These are phyloP conservation scores for Colletotrichum phormii DNA, from an alignment of 2,329 filamentous ascomycete species.

Conservation along the genomic window DNA sequence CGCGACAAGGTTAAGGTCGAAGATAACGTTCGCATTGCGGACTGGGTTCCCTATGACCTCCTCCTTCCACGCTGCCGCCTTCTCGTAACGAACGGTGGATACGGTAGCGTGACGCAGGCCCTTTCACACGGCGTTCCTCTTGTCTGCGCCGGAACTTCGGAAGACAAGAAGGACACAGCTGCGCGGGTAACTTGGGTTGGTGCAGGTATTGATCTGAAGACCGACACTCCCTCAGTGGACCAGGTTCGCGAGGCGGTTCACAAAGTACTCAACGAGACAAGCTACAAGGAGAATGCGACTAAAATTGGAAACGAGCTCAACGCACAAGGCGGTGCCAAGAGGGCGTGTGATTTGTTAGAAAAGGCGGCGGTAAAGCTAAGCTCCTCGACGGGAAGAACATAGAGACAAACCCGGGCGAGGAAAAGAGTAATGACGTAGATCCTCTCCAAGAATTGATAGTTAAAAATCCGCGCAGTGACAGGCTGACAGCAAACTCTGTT, in stretches of 20 bases:
- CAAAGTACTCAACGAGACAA: constrained; percentile 41
- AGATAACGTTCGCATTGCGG: constrained; percentile 45
- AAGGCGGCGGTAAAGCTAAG: constrained; percentile 36
- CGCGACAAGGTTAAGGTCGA: constrained; percentile 38
- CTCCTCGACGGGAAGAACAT: not conserved
- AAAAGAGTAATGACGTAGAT: not conserved
- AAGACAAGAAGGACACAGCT: constrained; percentile 52
- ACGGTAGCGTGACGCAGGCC: constrained; percentile 51
- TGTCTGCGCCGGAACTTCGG: constrained; percentile 50
- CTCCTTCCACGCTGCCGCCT: constrained; percentile 48
- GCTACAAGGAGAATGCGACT: constrained; percentile 40
- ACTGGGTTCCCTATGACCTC: constrained; percentile 50
- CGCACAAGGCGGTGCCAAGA: constrained; percentile 42
- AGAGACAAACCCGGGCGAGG: too few relatives aligned
- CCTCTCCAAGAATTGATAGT: not conserved
- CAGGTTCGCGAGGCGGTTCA: constrained; percentile 43
- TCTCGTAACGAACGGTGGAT: constrained; percentile 51
- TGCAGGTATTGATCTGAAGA: constrained; percentile 50
- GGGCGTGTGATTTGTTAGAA: constrained; percentile 44
- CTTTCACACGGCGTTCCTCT: constrained; percentile 49
- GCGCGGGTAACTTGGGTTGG: constrained; percentile 47
- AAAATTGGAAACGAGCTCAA: constrained; percentile 43
- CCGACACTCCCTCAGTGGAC: constrained; percentile 45
- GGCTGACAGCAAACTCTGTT: not conserved
- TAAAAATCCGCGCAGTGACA: not conserved